Evolutionary conservation across 768 basidiomycete genomes (phyloP), one percentile per base, ranked within the genome.

Genomic region (Glaciozyma martinii): DNA sequence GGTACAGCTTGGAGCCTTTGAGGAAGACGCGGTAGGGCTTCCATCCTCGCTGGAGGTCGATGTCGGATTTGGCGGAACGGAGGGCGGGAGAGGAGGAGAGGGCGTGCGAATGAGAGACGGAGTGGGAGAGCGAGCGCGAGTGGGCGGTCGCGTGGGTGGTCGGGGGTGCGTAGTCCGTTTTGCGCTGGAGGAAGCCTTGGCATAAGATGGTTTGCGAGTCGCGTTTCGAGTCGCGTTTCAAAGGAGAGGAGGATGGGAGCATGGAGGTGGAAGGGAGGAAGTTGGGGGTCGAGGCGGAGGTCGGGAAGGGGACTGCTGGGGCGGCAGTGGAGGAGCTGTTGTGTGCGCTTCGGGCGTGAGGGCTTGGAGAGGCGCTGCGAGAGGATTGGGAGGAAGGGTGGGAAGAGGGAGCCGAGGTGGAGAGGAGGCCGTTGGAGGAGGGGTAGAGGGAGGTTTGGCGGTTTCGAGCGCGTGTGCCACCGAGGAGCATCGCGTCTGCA

Each of bases 11-110:
- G 18, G 86, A 83, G 9, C 90, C 90, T 73, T 88, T 86, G 32
- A 93, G 78, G 70, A 89, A 86, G 53, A 86, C 80, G 75, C 91
- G 90, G 79, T 82, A 89, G 7, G 88, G 83, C 74, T 91, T 92
- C 90, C 90, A 93, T 0, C 84, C 84, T 70, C 89, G 89, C 0
- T 81, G 75, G 3, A 84, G 76, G 37, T 74, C 71, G 44, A 50
- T n/a, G 13, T 56, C 57, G 23, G 18, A 25, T 40, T 54, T 65
- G 1, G 80, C 44, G 23, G 56, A 23, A 52, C 44, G 58, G 50
- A 42, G 50, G 43, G 44, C 33, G 60, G 59, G 82, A 18, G 82
- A 81, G 21, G 63, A 57, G 50, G 56, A 53, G 49, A 60, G 77
- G 74, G 42, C 86, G 78, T 33, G 40, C 15, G 49, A 61, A 53